Conservation (phyloP, 148 eudicot species). For the Cornus florida region DNA sequence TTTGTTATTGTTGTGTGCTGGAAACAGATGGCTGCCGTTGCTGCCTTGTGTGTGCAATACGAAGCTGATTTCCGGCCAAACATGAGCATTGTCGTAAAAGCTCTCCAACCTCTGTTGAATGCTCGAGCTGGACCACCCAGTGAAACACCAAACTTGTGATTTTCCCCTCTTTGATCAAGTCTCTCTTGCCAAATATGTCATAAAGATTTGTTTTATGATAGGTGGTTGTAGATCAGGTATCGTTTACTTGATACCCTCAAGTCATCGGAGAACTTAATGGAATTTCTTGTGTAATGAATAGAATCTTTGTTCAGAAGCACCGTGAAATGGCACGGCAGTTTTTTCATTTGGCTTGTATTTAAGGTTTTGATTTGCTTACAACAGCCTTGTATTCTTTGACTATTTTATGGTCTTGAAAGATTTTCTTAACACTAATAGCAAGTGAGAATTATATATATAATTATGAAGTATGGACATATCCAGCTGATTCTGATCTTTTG, state of each 20-base stretch:
- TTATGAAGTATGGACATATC: no score
- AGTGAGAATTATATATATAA: no score
- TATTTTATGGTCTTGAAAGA: no score
- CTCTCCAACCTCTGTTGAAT: conserved; percentile 72
- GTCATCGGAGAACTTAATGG: background rate
- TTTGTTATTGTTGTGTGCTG: conserved; percentile 1
- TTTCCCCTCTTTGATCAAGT: background rate
- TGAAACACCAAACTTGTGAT: conserved; percentile 38
- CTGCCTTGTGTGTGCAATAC: conserved; percentile 82
- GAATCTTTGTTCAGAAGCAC: background rate
- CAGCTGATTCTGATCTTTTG: no score
- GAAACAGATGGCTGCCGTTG: conserved; percentile 85
- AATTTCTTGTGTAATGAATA: conserved; percentile 3
- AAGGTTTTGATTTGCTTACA: background rate
- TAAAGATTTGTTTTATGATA: conserved; percentile 9
- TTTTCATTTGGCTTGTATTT: conserved; percentile 4
- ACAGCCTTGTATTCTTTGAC: no score
- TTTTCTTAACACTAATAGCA: no score
- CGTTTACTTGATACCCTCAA: conserved; percentile 3
- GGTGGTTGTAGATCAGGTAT: conserved; percentile 4
- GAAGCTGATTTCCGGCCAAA: conserved; percentile 83
- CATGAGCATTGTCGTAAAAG: conserved; percentile 85
- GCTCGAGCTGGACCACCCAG: conserved; percentile 50
- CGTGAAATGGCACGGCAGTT: background rate
- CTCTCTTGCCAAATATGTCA: conserved; percentile 10